A percentile compares a stretch with the other conserved stretches of the same genome.
Evolutionary conservation across 2,329 filamentous ascomycete genomes (phyloP).

Genomic region (Epichloe bromicola): DNA sequence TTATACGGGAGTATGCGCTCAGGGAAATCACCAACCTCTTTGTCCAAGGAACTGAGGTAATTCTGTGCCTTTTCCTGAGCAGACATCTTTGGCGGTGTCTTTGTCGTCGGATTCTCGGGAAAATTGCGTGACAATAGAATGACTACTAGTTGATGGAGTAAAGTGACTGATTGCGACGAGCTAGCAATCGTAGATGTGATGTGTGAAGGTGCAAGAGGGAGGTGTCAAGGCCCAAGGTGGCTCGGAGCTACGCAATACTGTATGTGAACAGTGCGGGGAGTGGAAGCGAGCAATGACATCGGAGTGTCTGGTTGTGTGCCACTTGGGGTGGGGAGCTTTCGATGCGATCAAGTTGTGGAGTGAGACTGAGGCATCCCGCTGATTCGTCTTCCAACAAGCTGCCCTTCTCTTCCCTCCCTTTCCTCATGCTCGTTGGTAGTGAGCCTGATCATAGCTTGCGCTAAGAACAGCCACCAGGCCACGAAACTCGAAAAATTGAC

Average conservation of each 20-base stretch:
- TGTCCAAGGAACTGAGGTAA: constrained; percentile 68
- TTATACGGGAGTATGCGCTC: neutral
- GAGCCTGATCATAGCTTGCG: no score
- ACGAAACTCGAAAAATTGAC: no score
- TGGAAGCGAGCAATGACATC: constrained; percentile 8
- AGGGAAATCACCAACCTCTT: constrained; percentile 49
- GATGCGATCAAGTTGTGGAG: no score
- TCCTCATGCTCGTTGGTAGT: no score
- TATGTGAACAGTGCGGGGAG: constrained; percentile 11
- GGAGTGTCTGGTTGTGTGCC: neutral
- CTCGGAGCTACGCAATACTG: neutral
- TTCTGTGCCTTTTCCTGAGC: constrained; percentile 66
- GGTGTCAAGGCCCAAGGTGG: constrained; percentile 7
- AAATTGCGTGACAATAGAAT: constrained; percentile 1
- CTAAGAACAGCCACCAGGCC: no score
- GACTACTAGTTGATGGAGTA: constrained; percentile 3
- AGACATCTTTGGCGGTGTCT: constrained; percentile 40
- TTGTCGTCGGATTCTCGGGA: constrained; percentile 7
- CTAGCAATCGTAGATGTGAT: neutral
- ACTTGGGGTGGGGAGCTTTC: no score
- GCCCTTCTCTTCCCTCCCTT: neutral
- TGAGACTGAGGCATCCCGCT: no score
- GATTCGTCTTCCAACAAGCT: no score
- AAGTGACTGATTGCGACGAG: constrained; percentile 5
- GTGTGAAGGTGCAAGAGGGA: neutral